Conservation (phyloP, 345 rosid species). For the Erucastrum elatum region DNA sequence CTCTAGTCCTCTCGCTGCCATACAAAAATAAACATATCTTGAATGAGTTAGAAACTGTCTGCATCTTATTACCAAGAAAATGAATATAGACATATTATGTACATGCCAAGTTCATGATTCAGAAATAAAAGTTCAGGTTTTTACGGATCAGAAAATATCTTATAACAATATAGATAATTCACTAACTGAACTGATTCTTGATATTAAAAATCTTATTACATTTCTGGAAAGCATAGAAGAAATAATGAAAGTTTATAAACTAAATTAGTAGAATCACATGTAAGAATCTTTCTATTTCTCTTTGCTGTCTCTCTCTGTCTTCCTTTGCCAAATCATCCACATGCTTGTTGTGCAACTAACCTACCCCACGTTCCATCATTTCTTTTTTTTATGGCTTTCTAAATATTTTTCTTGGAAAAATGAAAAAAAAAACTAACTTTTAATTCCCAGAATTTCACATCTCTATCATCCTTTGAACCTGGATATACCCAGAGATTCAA, state of each 20-base stretch:
- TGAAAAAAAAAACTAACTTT: slow-evolving; percentile 9
- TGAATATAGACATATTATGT: background rate
- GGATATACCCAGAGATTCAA: slow-evolving; percentile 15
- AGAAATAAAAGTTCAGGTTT: background rate
- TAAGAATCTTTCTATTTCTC: slow-evolving; percentile 31
- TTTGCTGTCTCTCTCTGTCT: slow-evolving; percentile 22
- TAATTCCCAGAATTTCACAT: slow-evolving; percentile 10
- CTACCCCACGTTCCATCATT: slow-evolving; percentile 37
- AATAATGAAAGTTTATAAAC: background rate
- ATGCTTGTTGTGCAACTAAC: slow-evolving; percentile 45
- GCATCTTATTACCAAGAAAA: slow-evolving; percentile 10
- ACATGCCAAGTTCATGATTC: background rate
- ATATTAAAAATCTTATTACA: background rate
- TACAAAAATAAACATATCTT: slow-evolving; percentile 11
- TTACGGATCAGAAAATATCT: background rate
- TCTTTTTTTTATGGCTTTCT: slow-evolving; percentile 1
- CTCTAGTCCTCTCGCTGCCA: slow-evolving; percentile 71
- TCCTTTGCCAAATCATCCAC: slow-evolving; percentile 41
- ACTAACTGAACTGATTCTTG: background rate
- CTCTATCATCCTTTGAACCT: slow-evolving; percentile 24
- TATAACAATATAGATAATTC: background rate
- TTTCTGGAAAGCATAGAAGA: background rate
- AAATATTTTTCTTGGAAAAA: slow-evolving; percentile 11
- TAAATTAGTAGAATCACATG: slow-evolving; percentile 35
- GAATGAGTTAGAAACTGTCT: background rate